These are phyloP conservation scores for Neurospora sp. DNA, from an alignment of 495 filamentous ascomycete genomes.

Conservation along the genomic window DNA sequence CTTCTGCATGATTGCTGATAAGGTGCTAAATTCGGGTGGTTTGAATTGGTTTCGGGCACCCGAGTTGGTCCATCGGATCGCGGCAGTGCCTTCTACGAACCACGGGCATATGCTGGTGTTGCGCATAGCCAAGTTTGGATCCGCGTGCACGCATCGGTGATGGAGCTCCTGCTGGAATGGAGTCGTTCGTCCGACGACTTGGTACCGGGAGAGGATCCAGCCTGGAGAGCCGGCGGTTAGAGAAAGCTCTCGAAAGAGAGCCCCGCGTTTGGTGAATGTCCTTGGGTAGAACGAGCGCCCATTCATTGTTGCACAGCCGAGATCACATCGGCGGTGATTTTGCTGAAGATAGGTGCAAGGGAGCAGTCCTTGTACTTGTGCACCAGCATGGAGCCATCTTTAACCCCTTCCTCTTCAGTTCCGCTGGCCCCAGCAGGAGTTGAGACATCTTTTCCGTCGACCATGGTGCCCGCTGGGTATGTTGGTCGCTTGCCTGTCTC, in stretches of 20 bases:
- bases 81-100: neutral
- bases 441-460: slow-evolving; percentile 37
- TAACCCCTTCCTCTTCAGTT: slow-evolving; percentile 20
- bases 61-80: neutral
- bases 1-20: neutral
- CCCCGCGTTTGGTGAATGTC: neutral
- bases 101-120: neutral
- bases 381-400: slow-evolving; percentile 51
- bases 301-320: slow-evolving; percentile 3
- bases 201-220: neutral
- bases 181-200: neutral
- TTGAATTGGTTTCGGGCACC: neutral
- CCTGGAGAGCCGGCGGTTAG: neutral
- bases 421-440: slow-evolving; percentile 5
- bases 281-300: neutral
- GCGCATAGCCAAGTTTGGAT: neutral
- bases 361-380: slow-evolving; percentile 73
- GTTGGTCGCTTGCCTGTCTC: slow-evolving; percentile 41
- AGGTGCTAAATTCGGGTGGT: neutral
- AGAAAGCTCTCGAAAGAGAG: neutral
- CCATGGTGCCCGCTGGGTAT: slow-evolving; percentile 39
- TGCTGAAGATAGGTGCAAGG: slow-evolving; percentile 60
- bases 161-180: neutral
- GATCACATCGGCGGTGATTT: slow-evolving; percentile 36
- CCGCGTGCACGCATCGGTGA: neutral